A percentile compares a stretch with the other conserved stretches of the same genome.
Conservation (phyloP, 2,329 filamentous ascomycete genomes). For the Scedosporium apiospermum region DNA sequence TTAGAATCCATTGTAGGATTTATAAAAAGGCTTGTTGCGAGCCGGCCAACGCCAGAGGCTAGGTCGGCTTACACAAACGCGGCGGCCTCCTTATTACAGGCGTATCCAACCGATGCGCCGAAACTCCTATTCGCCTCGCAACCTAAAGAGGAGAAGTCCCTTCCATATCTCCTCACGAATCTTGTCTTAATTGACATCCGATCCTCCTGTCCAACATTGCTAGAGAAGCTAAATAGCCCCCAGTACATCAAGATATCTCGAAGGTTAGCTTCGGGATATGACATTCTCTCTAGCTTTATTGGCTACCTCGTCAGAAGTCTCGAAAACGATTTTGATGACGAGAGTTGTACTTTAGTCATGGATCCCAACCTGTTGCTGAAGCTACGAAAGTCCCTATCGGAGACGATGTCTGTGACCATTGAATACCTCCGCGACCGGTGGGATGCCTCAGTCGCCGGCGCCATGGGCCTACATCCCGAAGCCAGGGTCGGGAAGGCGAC, state of each 20-base stretch:
- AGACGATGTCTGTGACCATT: slow-evolving; percentile 52
- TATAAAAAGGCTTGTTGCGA: slow-evolving; percentile 43
- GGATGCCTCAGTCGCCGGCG: slow-evolving; percentile 56
- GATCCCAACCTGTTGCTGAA: slow-evolving; percentile 49
- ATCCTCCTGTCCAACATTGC: slow-evolving; percentile 49
- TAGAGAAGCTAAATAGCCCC: slow-evolving; percentile 46
- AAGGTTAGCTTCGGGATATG: slow-evolving; percentile 51
- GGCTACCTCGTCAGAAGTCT: slow-evolving; percentile 45
- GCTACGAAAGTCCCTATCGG: slow-evolving; percentile 48
- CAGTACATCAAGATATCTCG: slow-evolving; percentile 40
- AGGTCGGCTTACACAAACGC: slow-evolving; percentile 51
- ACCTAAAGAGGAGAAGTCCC: slow-evolving; percentile 36
- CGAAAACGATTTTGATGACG: slow-evolving; percentile 44
- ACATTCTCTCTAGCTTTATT: slow-evolving; percentile 52
- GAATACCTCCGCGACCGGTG: slow-evolving; percentile 63
- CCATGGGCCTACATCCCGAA: slow-evolving; percentile 49
- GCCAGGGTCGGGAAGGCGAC: slow-evolving; percentile 36
- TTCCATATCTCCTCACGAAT: slow-evolving; percentile 53
- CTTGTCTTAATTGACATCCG: slow-evolving; percentile 58
- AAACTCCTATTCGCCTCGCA: slow-evolving; percentile 42
- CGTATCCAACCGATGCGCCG: slow-evolving; percentile 37
- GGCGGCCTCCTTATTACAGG: slow-evolving; percentile 45
- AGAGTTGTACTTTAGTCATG: slow-evolving; percentile 15
- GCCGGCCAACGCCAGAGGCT: slow-evolving; percentile 43
- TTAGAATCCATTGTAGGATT: slow-evolving; percentile 34